Evolutionary conservation across 257 asterid genomes (phyloP).

Genomic region (Fraxinus anomala): DNA sequence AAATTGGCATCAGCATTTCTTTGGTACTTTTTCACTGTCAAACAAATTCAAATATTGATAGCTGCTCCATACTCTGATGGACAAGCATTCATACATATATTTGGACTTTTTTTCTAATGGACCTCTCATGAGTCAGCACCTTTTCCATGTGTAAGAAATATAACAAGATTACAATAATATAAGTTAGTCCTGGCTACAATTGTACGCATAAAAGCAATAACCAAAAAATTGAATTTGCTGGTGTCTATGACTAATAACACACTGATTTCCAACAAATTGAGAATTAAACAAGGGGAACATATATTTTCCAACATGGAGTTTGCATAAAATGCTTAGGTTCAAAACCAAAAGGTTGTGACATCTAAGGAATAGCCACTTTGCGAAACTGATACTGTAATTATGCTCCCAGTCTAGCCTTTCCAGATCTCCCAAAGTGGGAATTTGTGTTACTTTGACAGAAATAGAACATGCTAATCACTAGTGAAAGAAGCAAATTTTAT

Average conservation of each 20-base stretch:
- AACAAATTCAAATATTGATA: too few relatives aligned
- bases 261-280: background rate
- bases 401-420: background rate
- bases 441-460: too few relatives aligned
- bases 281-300: background rate
- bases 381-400: background rate
- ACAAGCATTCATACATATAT: too few relatives aligned
- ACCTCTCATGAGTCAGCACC: background rate
- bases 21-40: too few relatives aligned
- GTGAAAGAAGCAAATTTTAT: too few relatives aligned
- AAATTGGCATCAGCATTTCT: background rate
- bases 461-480: too few relatives aligned
- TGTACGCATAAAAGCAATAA: background rate
- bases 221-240: background rate
- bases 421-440: too few relatives aligned
- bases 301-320: background rate
- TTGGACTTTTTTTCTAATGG: background rate
- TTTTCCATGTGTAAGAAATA: background rate
- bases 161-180: background rate
- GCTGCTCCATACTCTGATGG: too few relatives aligned
- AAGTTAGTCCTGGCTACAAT: background rate
- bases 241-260: background rate
- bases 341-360: background rate
- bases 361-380: background rate
- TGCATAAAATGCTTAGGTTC: background rate